phyloP scores from a whole-genome alignment of 306 rosid genomes.

The Morella rubra region DNA sequence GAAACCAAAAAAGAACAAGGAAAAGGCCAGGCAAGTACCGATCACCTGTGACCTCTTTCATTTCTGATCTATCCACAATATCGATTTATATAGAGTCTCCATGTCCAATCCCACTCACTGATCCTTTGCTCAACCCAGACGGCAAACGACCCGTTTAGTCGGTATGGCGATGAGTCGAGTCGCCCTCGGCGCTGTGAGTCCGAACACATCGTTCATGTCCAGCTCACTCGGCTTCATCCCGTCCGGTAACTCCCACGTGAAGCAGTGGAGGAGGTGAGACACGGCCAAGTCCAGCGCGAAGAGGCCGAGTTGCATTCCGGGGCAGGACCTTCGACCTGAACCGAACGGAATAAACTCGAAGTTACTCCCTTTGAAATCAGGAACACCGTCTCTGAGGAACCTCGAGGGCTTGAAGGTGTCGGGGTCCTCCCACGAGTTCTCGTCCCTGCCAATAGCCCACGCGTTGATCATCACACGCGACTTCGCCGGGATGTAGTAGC shows the following conservation, averaged over 20 bases:
- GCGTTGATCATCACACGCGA: conserved; percentile 80
- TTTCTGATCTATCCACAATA: neutral
- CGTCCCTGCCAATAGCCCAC: conserved; percentile 82
- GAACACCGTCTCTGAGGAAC: conserved; percentile 47
- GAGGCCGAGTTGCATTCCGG: conserved; percentile 85
- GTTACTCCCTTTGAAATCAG: conserved; percentile 74
- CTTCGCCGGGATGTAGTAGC: conserved; percentile 58
- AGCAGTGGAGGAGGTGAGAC: conserved; percentile 75
- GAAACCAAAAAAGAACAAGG: too few relatives aligned
- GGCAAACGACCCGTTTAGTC: conserved; percentile 51
- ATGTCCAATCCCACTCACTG: neutral
- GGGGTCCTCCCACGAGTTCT: conserved; percentile 57
- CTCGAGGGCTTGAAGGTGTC: conserved; percentile 55
- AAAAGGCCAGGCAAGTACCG: too few relatives aligned
- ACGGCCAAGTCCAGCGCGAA: conserved; percentile 73
- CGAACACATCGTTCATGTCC: conserved; percentile 76
- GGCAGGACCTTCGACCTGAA: conserved; percentile 92
- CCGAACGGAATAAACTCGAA: conserved; percentile 92
- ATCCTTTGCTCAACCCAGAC: conserved; percentile 32
- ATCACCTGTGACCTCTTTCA: too few relatives aligned
- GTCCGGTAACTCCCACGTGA: conserved; percentile 76
- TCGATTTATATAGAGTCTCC: neutral
- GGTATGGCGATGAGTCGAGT: conserved; percentile 79
- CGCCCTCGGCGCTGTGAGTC: conserved; percentile 90
- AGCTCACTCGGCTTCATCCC: conserved; percentile 82